These are phyloP conservation scores for Thielaviopsis punctulata DNA, from an alignment of 2,329 filamentous ascomycete genomes.

Conservation along the genomic window DNA sequence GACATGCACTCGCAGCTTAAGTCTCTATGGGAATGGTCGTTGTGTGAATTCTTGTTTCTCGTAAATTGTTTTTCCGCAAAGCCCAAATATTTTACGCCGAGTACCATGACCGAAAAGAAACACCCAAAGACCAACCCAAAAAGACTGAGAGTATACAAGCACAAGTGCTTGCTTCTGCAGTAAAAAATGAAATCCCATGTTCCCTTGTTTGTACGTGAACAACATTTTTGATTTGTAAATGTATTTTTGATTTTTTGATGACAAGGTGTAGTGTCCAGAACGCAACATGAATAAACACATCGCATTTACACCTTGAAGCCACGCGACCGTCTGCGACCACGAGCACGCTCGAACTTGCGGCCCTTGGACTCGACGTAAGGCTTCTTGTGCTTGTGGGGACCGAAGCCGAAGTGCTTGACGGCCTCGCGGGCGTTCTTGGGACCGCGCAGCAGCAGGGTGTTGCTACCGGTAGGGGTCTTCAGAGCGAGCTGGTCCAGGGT, in stretches of 20 bases:
- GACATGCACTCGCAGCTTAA: neutral
- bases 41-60: slow-evolving; percentile 12
- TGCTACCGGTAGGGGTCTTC: slow-evolving; percentile 84
- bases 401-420: slow-evolving; percentile 98
- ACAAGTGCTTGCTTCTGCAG: neutral
- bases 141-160: slow-evolving; percentile 9
- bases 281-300: slow-evolving; percentile 4
- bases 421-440: slow-evolving; percentile 98
- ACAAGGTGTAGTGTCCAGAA: neutral
- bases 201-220: neutral
- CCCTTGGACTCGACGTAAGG: slow-evolving; percentile 96
- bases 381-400: slow-evolving; percentile 98
- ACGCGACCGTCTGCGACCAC: slow-evolving; percentile 94
- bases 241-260: slow-evolving; percentile 4
- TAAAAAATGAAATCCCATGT: neutral
- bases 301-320: slow-evolving; percentile 97
- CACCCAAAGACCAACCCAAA: slow-evolving; percentile 12
- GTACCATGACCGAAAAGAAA: slow-evolving; percentile 7
- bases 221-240: slow-evolving; percentile 10
- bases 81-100: slow-evolving; percentile 8
- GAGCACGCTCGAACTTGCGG: slow-evolving; percentile 97
- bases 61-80: slow-evolving; percentile 11
- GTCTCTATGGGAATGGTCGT: slow-evolving; percentile 7
- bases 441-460: slow-evolving; percentile 91
- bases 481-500: slow-evolving; percentile 96